Conservation (phyloP, 1,284 basidiomycete species). For the Neonothopanus nambi region DNA sequence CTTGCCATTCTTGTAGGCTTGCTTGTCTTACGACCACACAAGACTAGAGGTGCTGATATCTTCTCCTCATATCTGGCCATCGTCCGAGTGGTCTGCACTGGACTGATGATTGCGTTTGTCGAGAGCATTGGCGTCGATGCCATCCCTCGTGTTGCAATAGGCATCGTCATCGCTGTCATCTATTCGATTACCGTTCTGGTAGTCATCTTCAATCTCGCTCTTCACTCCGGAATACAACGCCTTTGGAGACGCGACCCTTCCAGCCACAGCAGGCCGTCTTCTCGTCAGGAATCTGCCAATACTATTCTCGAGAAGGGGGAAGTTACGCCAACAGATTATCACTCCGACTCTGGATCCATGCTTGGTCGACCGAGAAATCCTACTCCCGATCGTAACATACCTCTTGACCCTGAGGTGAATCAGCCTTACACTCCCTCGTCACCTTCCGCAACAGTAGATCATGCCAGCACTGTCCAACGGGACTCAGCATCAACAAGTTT, state of each 20-base stretch:
- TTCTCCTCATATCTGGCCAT: slow-evolving; percentile 65
- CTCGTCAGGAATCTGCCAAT: slow-evolving; percentile 16
- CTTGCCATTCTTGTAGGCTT: slow-evolving; percentile 55
- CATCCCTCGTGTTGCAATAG: slow-evolving; percentile 77
- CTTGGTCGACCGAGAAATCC: slow-evolving; percentile 51
- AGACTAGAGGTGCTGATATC: slow-evolving; percentile 58
- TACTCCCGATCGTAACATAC: slow-evolving; percentile 49
- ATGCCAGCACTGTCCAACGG: slow-evolving; percentile 24
- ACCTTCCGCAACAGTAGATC: slow-evolving; percentile 19
- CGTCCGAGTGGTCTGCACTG: slow-evolving; percentile 63
- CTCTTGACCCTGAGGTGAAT: slow-evolving; percentile 41
- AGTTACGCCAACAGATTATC: slow-evolving; percentile 16
- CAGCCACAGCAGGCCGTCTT: slow-evolving; percentile 13
- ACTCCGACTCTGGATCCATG: slow-evolving; percentile 22
- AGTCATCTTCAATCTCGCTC: slow-evolving; percentile 58
- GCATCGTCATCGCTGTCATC: slow-evolving; percentile 61
- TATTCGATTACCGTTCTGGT: slow-evolving; percentile 61
- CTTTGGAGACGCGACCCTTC: slow-evolving; percentile 25
- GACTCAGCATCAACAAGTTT: slow-evolving; percentile 40
- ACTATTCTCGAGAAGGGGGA: slow-evolving; percentile 32
- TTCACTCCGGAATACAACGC: slow-evolving; percentile 31
- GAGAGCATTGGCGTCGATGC: slow-evolving; percentile 57
- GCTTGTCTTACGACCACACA: slow-evolving; percentile 56
- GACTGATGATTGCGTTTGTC: slow-evolving; percentile 68
- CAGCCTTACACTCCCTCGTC: slow-evolving; percentile 46